Base-by-base conservation (phyloP, 164 flowering plant genomes). In the Magnolia sinica region DNA sequence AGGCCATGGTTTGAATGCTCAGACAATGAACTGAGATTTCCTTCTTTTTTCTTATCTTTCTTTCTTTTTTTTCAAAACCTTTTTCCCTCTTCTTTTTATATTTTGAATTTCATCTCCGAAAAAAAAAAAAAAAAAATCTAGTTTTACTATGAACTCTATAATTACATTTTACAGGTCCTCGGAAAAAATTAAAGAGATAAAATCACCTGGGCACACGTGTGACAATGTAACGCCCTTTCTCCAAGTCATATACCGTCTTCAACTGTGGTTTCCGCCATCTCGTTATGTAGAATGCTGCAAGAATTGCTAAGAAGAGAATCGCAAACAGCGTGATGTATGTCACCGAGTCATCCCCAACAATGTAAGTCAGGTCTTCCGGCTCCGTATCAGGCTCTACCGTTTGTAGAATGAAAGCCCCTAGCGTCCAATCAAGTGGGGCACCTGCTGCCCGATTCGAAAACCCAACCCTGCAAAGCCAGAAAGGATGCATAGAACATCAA, bases 241-340 rank as follows among this genome's bases (percentile, higher is more conserved):
- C 88, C 52, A 88, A 79, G 79, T 88, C 90, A 75, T 88, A 88
- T 50, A 88, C 77, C 8, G 89, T 86, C 80, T 84, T 86, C 70
- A 88, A 58, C 70, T 86, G 85, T 10, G 91, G 89, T 80, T 83
- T 88, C 51, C 78, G 83, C 84, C 80, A 82, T 77, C 81, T 84
- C 31, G 83, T 66, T 52, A 79, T 78, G 79, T 77, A 81, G 45
- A 84, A 78, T 74, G 83, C 85, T 70, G 82, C 87, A 70, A 85
- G 49, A 70, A 81, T 24, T 27, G 79, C 84, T 2, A 87, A 66
- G 65, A 85, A 76, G 73, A 88, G 76, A 78, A 86, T 10, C 23
- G 79, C 87, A 82, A 88, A 85, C 20, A 88, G 77, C 22, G 81
- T 72, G 76, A 88, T 77, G 74, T 76, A 83, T 2, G 82, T 79